A percentile compares a stretch with the other conserved stretches of the same genome.
phyloP scores from a whole-genome alignment of 2,329 filamentous ascomycete species.

The Trichoderma endophyticum region DNA sequence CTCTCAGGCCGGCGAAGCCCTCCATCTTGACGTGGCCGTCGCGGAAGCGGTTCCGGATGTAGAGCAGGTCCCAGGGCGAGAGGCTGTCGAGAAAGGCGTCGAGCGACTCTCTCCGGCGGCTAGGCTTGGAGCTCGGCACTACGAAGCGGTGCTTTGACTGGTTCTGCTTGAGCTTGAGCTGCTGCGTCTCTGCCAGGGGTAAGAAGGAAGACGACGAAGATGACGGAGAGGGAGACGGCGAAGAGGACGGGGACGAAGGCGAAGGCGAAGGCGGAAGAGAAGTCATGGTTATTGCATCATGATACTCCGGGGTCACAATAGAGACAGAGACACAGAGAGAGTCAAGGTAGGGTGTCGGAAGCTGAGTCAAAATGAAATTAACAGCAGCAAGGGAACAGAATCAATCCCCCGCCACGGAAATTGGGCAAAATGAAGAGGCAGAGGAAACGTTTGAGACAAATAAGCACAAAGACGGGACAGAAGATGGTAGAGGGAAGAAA shows the following conservation, averaged over 20 bases:
- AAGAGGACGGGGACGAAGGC: neutral
- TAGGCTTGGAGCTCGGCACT: neutral
- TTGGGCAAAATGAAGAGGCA: neutral
- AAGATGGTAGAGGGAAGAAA: neutral
- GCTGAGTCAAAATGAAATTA: neutral
- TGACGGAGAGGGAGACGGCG: neutral
- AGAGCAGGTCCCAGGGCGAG: constrained; percentile 29
- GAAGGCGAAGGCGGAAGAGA: neutral
- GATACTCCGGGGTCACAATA: neutral
- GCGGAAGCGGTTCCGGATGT: constrained; percentile 25
- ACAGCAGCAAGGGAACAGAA: neutral
- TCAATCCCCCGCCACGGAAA: neutral
- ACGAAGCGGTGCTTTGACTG: neutral
- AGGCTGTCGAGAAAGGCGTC: constrained; percentile 26
- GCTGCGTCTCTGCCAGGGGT: neutral
- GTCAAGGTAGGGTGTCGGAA: neutral
- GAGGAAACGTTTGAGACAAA: neutral
- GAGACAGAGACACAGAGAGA: neutral
- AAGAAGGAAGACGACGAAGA: neutral
- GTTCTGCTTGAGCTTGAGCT: neutral
- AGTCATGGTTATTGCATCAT: constrained; percentile 4
- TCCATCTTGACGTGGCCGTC: constrained; percentile 21
- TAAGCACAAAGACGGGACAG: no score
- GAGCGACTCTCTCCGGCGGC: constrained; percentile 20
- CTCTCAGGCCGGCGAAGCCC: constrained; percentile 25